Evolutionary conservation across 2,329 filamentous ascomycete genomes (phyloP), one percentile per base, ranked within the genome.

Genomic region (Gnomoniopsis sp.): DNA sequence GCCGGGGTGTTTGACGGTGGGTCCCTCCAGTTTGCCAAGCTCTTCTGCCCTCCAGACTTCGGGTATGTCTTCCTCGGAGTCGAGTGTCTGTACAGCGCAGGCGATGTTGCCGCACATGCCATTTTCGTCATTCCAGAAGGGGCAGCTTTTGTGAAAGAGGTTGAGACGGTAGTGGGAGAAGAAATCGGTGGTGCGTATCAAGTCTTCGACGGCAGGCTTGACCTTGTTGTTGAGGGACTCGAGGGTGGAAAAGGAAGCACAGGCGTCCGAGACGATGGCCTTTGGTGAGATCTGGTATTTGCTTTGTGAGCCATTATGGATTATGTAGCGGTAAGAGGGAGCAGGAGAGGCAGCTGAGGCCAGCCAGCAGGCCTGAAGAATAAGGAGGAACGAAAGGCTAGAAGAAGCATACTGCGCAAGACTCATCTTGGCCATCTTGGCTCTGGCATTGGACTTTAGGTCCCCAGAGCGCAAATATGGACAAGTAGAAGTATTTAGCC

Each of bases 81-180:
- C 93, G 61, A 98, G 82, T 1, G 93, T 98, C 70, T 95, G 92
- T 19, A 99, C 95, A 12, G 93, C 90, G 72, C 95, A 99, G 21
- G 93, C 95, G 66, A 96, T 92, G 75, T 99, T 99, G 64, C 93
- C 95, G 74, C 95, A 99, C 82, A 97, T 90, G 72, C 91, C 91
- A 74, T 89, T 89, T 62, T 92, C 88, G 72, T 99, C 95, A 70
- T 88, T 85, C 93, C 95, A 99, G 72, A 98, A 99, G 0, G 95
- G 95, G 70, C 95, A 99, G 75, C 85, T 86, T 74, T 95, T 96
- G 74, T 96, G 89, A 75, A 91, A 99, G 21, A 99, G 83, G 72
- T 97, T 98, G 49, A 99, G 79, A 59, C 95, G 88, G 77, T 98
- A 99, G 75, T 98, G 92, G 55, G 93, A 93, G 76, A 99, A 99